Evolutionary conservation across 345 rosid species (phyloP).

Genomic region (Populus pruinosa): DNA sequence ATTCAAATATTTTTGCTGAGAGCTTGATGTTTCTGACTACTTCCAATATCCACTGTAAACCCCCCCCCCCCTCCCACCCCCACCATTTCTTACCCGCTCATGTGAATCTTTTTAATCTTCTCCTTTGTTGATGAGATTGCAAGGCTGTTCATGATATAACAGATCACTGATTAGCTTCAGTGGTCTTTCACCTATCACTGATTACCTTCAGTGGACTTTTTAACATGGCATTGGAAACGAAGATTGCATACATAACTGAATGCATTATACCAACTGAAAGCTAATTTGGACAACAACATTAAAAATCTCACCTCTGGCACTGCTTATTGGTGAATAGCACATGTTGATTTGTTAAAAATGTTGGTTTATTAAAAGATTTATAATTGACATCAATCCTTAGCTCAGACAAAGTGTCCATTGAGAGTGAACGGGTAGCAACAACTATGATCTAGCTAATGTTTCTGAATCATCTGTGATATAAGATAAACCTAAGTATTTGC

Average conservation of each 20-base stretch:
- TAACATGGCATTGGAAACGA: not conserved
- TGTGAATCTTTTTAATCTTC: too few species aligned
- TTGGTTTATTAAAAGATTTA: too few species aligned
- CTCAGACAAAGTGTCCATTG: not conserved
- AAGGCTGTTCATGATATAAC: not conserved
- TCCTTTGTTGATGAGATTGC: not conserved
- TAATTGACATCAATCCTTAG: not conserved
- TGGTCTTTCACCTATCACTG: not conserved
- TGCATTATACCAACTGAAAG: not conserved
- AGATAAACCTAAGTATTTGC: not conserved
- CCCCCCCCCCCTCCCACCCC: too few species aligned
- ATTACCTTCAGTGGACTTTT: not conserved
- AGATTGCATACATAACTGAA: too few species aligned
- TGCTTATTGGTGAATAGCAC: not conserved
- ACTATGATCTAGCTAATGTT: not conserved
- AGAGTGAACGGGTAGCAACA: not conserved
- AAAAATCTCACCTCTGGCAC: not conserved
- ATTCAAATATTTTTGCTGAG: not conserved
- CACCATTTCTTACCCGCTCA: not conserved
- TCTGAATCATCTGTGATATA: not conserved
- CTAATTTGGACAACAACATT: not conserved
- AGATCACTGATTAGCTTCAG: not conserved
- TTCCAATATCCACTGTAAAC: not conserved
- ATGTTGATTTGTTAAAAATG: not conserved
- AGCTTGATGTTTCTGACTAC: not conserved